phyloP scores from a whole-genome alignment of 441 rosid species.

The Lepidium campestre region DNA sequence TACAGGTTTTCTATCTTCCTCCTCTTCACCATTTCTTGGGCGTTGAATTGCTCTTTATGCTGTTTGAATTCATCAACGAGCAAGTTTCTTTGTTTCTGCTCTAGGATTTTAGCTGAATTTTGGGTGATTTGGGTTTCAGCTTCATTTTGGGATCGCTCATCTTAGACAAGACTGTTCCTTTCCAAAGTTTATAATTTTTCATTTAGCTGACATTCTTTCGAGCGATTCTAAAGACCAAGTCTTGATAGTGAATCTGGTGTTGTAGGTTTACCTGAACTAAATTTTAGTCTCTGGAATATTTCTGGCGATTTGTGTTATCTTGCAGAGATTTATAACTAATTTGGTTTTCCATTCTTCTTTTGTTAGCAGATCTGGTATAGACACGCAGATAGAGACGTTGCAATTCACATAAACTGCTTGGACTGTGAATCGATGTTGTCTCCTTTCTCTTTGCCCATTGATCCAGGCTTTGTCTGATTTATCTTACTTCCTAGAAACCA shows the following conservation, averaged over 20 bases:
- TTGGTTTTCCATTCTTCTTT: not conserved
- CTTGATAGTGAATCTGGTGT: not conserved
- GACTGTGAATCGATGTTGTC: conserved; percentile 7
- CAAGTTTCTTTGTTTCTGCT: not conserved
- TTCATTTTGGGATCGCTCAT: not conserved
- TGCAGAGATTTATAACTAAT: not conserved
- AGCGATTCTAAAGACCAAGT: not conserved
- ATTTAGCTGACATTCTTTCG: not conserved
- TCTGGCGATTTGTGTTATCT: not conserved
- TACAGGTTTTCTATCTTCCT: not conserved
- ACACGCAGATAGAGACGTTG: not conserved
- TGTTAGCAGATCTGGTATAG: not conserved
- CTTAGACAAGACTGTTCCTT: not conserved
- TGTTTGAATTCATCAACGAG: not conserved
- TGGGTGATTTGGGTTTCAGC: not conserved
- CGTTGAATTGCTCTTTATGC: not conserved
- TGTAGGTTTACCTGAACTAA: not conserved
- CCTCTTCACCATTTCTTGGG: not conserved
- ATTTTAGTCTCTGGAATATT: not conserved
- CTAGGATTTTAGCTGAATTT: no score
- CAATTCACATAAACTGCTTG: not conserved
- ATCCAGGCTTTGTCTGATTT: not conserved
- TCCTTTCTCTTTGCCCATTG: not conserved
- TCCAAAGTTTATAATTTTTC: not conserved
- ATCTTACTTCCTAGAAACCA: not conserved